Evolutionary conservation across 345 rosid species (phyloP).

Genomic region (Gossypium stocksii): DNA sequence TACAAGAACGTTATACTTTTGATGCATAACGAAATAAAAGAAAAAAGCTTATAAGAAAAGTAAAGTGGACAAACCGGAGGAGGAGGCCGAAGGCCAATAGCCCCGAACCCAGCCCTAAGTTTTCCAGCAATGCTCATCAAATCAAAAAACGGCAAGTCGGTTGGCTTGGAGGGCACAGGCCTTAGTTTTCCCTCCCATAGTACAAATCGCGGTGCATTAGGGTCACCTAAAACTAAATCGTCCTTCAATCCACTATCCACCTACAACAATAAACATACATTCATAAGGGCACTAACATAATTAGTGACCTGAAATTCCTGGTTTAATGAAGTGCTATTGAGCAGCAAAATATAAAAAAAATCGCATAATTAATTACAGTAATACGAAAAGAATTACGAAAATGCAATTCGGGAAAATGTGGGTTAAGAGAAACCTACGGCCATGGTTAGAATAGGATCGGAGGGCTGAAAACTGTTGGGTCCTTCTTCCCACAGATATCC

Average conservation of each 20-base stretch:
- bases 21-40: not conserved
- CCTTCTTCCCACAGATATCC: constrained; percentile 97
- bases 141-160: constrained; percentile 71
- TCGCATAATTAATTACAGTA: constrained; percentile 20
- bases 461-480: constrained; percentile 94
- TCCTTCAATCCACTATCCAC: constrained; percentile 84
- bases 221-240: constrained; percentile 92
- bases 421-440: constrained; percentile 44
- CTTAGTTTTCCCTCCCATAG: constrained; percentile 83
- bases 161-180: constrained; percentile 76
- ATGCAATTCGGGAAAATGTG: not conserved
- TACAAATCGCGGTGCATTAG: constrained; percentile 82
- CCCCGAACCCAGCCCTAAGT: constrained; percentile 85
- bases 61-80: constrained; percentile 72
- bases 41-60: constrained; percentile 11
- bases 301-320: constrained; percentile 11
- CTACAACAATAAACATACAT: constrained; percentile 29
- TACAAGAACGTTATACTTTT: not conserved
- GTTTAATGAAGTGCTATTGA: not conserved
- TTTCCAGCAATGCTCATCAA: constrained; percentile 90
- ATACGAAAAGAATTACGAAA: not conserved
- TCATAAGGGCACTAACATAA: not conserved
- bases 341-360: constrained; percentile 24
- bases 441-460: constrained; percentile 89
- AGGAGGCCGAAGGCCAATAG: constrained; percentile 77